Evolutionary conservation across 495 filamentous ascomycete genomes (phyloP).

Genomic region (Rusavskia elegans): DNA sequence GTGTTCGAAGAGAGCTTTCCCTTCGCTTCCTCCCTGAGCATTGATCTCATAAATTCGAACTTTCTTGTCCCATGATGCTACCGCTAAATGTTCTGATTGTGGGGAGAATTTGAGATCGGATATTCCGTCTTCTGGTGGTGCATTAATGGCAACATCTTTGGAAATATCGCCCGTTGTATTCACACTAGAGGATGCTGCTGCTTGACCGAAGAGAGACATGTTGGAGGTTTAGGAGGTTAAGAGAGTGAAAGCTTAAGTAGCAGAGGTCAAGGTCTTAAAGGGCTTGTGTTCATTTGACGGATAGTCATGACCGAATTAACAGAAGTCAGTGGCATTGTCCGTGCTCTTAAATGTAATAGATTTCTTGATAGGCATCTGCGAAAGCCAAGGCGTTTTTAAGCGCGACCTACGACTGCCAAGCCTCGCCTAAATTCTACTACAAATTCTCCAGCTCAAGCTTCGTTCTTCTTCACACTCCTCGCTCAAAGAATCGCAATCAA

Average conservation of each 20-base stretch:
- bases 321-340: no score
- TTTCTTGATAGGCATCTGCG: no score
- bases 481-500: slow-evolving; percentile 99
- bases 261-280: no score
- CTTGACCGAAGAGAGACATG: slow-evolving; percentile 41
- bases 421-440: no score
- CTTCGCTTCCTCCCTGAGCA: slow-evolving; percentile 49
- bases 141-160: slow-evolving; percentile 64
- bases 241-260: no score
- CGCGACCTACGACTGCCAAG: no score
- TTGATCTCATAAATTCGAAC: slow-evolving; percentile 85
- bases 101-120: slow-evolving; percentile 76
- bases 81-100: slow-evolving; percentile 58
- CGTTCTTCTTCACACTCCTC: slow-evolving; percentile 42
- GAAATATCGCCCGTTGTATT: slow-evolving; percentile 80
- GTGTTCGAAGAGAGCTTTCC: slow-evolving; percentile 64
- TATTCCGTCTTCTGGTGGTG: slow-evolving; percentile 72
- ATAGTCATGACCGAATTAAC: no score
- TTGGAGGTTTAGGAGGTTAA: no score
- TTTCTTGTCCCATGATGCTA: slow-evolving; percentile 86
- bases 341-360: no score
- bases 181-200: slow-evolving; percentile 26
- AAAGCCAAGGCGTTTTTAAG: no score
- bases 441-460: no score
- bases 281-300: no score